Conservation (phyloP, 768 basidiomycete genomes). For the Macrolepiota dolichaula region DNA sequence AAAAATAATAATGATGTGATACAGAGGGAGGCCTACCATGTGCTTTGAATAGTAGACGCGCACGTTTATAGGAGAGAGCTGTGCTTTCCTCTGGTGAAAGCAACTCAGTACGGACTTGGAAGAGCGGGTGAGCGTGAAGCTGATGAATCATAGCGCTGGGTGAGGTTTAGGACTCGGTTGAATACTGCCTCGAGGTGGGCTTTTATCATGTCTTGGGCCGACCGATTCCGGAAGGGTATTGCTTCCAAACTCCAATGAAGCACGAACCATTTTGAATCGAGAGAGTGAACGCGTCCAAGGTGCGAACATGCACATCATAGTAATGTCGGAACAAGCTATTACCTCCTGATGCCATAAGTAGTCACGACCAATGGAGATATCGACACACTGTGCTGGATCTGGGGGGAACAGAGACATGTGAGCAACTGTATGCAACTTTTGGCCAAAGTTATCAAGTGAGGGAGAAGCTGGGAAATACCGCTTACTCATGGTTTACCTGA, state of each 20-base stretch:
- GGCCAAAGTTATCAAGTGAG: neutral
- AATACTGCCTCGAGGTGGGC: neutral
- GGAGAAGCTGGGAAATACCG: constrained; percentile 5
- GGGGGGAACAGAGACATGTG: constrained; percentile 7
- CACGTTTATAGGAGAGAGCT: constrained; percentile 47
- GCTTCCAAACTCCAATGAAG: constrained; percentile 13
- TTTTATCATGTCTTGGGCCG: constrained; percentile 2
- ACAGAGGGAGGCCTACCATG: constrained; percentile 33
- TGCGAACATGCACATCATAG: constrained; percentile 17
- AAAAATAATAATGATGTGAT: constrained; percentile 1
- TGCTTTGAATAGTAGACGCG: constrained; percentile 44
- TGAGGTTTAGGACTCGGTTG: neutral
- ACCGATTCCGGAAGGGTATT: constrained; percentile 4
- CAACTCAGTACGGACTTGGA: constrained; percentile 39
- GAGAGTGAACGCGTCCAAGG: constrained; percentile 17
- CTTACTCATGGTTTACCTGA: constrained; percentile 5
- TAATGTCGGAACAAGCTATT: constrained; percentile 9
- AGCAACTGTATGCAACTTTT: neutral
- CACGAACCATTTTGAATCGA: constrained; percentile 15
- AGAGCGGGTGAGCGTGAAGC: constrained; percentile 44
- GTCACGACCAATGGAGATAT: constrained; percentile 13
- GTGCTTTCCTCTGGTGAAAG: constrained; percentile 44
- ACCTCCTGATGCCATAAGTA: constrained; percentile 10
- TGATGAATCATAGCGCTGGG: constrained; percentile 29
- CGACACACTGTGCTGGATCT: constrained; percentile 11